Evolutionary conservation across 192 early-diverging fungal species (phyloP).

Genomic region (Backusella liffmaniae): DNA sequence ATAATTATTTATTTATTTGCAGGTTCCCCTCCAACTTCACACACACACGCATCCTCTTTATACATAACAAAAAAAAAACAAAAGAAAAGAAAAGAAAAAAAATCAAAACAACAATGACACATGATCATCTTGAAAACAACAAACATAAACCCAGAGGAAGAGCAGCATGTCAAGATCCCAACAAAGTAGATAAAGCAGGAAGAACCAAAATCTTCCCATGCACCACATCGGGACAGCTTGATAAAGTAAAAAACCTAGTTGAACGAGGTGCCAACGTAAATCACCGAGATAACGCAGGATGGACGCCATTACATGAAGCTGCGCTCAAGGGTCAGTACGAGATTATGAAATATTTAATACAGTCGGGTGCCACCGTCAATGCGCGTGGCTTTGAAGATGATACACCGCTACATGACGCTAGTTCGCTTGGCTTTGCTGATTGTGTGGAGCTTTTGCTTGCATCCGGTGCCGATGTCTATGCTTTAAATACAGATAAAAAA

Average conservation of each 20-base stretch:
- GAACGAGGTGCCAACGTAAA: conserved; percentile 61
- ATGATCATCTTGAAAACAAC: conserved; percentile 1
- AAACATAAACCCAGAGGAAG: conserved; percentile 12
- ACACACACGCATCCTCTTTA: not conserved
- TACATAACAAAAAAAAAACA: not conserved
- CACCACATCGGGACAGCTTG: conserved; percentile 57
- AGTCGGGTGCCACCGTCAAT: conserved; percentile 56
- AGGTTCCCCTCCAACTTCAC: not conserved
- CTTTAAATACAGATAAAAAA: conserved; percentile 44
- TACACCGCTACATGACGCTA: conserved; percentile 67
- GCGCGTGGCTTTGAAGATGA: conserved; percentile 63
- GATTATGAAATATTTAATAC: conserved; percentile 48
- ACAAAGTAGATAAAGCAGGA: conserved; percentile 45
- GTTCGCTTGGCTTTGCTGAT: conserved; percentile 46
- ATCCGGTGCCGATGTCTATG: conserved; percentile 57
- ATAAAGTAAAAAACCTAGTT: conserved; percentile 52
- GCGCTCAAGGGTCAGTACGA: conserved; percentile 49
- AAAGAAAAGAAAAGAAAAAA: not conserved
- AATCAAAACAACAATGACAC: conserved; percentile 1
- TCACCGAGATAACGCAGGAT: conserved; percentile 61
- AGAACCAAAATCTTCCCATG: conserved; percentile 52
- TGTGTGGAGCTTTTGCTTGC: conserved; percentile 47
- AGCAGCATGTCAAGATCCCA: conserved; percentile 24
- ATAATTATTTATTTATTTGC: not conserved
- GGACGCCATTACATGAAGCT: conserved; percentile 64